Base-by-base conservation (phyloP, 164 flowering plant species). In the Pachysandra terminalis region DNA sequence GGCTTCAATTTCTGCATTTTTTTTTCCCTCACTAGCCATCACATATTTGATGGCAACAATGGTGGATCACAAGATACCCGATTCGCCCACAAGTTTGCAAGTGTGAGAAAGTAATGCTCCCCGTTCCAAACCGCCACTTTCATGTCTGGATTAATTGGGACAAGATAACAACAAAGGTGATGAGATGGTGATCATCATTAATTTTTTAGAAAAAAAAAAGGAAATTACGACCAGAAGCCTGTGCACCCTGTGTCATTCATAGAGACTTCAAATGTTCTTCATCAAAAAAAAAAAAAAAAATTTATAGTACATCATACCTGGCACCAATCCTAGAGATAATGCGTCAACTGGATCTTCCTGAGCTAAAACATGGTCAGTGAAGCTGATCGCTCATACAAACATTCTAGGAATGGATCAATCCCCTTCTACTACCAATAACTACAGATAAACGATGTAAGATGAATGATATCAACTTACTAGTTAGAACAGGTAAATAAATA, bases 1-100 rank as follows among this genome's bases (percentile, higher is more conserved):
- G 19, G 25, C 24, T 61, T 28, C 71, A 64, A 25, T 0, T 21
- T 23, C 21, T 23, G 51, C 59, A 9, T 5, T 14, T 14, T 26
- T 59, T 10, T 45, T n/a, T 76, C 45, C 32, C 56, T 68, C 65
- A 62, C 73, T 28, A 60, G 56, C 61, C 15, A 52, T 63, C 28
- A 37, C 21, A 59, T 17, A n/a, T n/a, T n/a, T 56, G 56, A 37
- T 78, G 90, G 82, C 71, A 87, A 71, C 28, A 71, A 66, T 48
- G 98, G 97, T 65, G 90, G 91, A 71, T 85, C 78, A 27, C n/a
- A 41, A 61, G 93, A 86, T 23, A 95, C 68, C 49, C 78, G 75
- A 81, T 95, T 95, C 21, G 85, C 91, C 98, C 98, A 95, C 77
- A 92, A 71, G 78, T 95, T 95, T 17, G 91, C 97, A 9, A 89